Evolutionary conservation across 1,139 yeast genomes (phyloP), one percentile per base, ranked within the genome.

Genomic region (Kodamaea plutei): DNA sequence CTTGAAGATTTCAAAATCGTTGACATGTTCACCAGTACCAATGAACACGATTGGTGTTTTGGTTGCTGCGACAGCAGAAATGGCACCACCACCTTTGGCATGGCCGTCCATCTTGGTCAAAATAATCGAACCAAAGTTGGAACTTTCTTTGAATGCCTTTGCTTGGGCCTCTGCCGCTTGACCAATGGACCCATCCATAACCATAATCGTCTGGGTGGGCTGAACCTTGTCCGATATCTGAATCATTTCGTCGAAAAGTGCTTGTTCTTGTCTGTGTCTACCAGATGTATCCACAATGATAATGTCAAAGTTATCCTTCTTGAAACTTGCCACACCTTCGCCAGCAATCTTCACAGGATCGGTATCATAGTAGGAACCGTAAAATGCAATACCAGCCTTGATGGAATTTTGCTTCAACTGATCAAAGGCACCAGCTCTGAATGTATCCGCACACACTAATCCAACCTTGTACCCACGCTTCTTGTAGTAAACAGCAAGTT

Each of bases 61-160:
- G 9, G 98, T 89, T 2, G 96, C 94, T 1, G 98, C 98, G 33
- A 91, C 97, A 0, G 98, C 98, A 25, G 96, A 87, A 34, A 91
- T 88, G 15, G 98, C 98, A 69, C 98, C 98, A 64, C 98, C 98
- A 55, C 98, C 98, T 61, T 84, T 91, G 23, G 98, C 98, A 53
- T 91, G 97, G 28, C 98, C 98, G 58, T 91, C 98, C 95, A 91
- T 82, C 58, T 91, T 91, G 17, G 98, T 91, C 54, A 91, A 72
- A 39, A 91, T 84, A 43, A 91, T 91, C 15, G 97, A 89, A 50
- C 98, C 98, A 52, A 91, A 91, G 51, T 91, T 79, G 4, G 96
- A 72, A 25, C 91, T 77, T 34, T 88, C 96, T 58, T 91, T 91
- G 64, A 91, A 91, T 2, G 98, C 98, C 49, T 73, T 74, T 6